These are phyloP conservation scores for Polytrichum formosum DNA, from an alignment of 225 moss, liverwort and hornwort genomes.

Conservation along the genomic window DNA sequence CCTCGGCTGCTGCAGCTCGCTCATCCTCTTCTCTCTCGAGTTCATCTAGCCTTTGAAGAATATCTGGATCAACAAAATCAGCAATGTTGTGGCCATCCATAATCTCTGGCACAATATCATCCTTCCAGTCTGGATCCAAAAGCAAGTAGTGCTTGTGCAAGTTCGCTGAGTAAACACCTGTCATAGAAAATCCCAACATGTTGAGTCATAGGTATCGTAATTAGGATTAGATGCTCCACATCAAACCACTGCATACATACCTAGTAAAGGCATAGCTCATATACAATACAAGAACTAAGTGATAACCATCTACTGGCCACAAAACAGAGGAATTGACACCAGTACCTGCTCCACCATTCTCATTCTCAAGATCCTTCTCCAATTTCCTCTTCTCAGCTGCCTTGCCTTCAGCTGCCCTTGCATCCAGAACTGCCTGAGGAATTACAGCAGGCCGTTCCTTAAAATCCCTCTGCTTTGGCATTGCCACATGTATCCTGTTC, in stretches of 20 bases:
- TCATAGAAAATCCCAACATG: conserved; percentile 4
- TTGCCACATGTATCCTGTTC: conserved; percentile 89
- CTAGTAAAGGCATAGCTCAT: no score
- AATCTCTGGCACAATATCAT: conserved; percentile 90
- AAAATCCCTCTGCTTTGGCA: conserved; percentile 73
- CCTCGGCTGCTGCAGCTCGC: conserved; percentile 47
- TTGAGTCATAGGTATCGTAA: no score
- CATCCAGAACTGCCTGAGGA: conserved; percentile 60
- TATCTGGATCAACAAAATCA: conserved; percentile 88
- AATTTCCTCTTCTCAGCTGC: conserved; percentile 51
- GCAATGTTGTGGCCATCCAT: conserved; percentile 94
- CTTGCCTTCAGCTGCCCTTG: conserved; percentile 42
- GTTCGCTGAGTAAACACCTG: conserved; percentile 89
- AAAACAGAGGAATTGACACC: no score
- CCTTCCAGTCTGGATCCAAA: conserved; percentile 88
- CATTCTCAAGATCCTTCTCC: conserved; percentile 94
- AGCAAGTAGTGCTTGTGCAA: conserved; percentile 90
- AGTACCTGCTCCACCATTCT: conserved; percentile 80
- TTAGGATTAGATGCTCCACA: no score
- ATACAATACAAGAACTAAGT: no score
- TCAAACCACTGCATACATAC: no score
- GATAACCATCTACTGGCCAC: no score
- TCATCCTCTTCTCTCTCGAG: conserved; percentile 89
- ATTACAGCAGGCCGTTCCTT: conserved; percentile 90
- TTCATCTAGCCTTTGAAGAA: conserved; percentile 78